Conservation (phyloP, 2,329 filamentous ascomycete genomes). For the Thielaviopsis ethacetica region DNA sequence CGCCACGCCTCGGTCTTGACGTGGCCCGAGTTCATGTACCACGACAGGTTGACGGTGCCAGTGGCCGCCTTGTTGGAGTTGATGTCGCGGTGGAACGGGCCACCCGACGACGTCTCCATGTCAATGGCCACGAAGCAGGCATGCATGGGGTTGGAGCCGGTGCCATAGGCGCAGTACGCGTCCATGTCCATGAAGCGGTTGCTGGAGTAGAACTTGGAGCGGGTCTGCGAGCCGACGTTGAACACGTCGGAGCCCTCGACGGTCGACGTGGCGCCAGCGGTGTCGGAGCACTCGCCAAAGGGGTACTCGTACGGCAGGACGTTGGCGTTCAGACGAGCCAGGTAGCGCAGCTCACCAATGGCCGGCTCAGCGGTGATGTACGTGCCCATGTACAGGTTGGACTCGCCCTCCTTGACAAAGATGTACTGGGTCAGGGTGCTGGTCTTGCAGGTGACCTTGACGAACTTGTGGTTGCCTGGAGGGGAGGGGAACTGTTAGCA, state of each 20-base stretch:
- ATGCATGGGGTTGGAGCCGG: conserved; percentile 28
- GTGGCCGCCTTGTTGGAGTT: conserved; percentile 44
- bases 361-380: conserved; percentile 40
- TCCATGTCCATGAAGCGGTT: conserved; percentile 54
- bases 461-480: conserved; percentile 28
- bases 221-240: conserved; percentile 42
- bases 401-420: conserved; percentile 42
- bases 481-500: conserved; percentile 3
- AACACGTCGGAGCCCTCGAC: conserved; percentile 46
- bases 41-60: conserved; percentile 40
- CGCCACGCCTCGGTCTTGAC: conserved; percentile 45
- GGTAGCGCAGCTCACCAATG: conserved; percentile 46
- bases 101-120: conserved; percentile 45
- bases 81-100: conserved; percentile 51
- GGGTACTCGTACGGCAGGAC: conserved; percentile 35
- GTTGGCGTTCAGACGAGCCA: conserved; percentile 39
- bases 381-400: conserved; percentile 44
- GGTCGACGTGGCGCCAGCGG: conserved; percentile 29
- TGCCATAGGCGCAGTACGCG: conserved; percentile 43
- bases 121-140: conserved; percentile 44
- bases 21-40: conserved; percentile 53
- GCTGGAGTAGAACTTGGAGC: conserved; percentile 54
- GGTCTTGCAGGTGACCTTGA: conserved; percentile 45
- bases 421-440: conserved; percentile 48
- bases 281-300: conserved; percentile 39